Evolutionary conservation across 1,139 yeast genomes (phyloP), one percentile per base, ranked within the genome.

Genomic region (Groenewaldozyma sp.): DNA sequence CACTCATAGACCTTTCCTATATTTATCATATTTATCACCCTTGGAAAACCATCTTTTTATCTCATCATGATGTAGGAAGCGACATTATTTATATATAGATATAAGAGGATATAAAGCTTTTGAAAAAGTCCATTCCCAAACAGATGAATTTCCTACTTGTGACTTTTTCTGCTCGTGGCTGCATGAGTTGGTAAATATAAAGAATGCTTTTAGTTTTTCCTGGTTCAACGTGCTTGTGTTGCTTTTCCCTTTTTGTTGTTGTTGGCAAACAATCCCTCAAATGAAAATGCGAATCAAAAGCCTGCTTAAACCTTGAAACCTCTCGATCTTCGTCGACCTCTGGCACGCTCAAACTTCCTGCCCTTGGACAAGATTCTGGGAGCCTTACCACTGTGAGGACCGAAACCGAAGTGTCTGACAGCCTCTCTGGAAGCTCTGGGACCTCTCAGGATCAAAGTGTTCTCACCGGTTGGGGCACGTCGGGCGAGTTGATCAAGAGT

Each of bases 301-400:
- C 26, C 29, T 26, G 39, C 41, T 86, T 91, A 91, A 74, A 93
- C 99, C 84, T 91, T 91, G 98, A 91, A 91, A 78, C 95, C 98
- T 80, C 94, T 86, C 58, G 97, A 88, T 71, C 77, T 82, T 78
- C 99, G 82, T 73, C 84, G 93, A 81, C 98, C 98, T 84, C 98
- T 91, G 64, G 96, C 98, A 74, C 93, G 86, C 81, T 93, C 98
- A 79, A 91, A 91, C 78, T 91, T 93, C 80, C 97, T 91, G 70
- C 98, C 98, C 73, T 78, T 87, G 55, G 97, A 88, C 67, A 74
- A 65, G 71, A 91, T 82, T 78, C 94, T 87, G 74, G 99, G 99
- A 65, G 97, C 98, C 84, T 91, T 93, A 75, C 79, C 75, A 80
- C 84, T 83, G 94, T 93, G 97, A 65, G 98, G 99, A 75, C 98